phyloP scores from a whole-genome alignment of 257 asterid genomes.

The Solanum dulcamara region DNA sequence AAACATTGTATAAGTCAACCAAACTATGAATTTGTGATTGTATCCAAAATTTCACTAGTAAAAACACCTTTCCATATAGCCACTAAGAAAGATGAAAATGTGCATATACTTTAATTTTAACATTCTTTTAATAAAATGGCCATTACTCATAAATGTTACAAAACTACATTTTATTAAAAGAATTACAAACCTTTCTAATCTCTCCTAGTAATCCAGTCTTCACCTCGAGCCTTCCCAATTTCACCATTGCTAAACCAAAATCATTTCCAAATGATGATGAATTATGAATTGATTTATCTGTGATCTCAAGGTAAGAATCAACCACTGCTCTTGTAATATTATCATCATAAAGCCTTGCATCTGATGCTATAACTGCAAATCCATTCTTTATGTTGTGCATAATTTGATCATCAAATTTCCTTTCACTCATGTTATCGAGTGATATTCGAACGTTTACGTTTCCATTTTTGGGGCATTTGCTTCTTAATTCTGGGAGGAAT shows the following conservation, averaged over 20 bases:
- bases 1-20: too few species aligned
- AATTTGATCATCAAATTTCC: constrained; percentile 15
- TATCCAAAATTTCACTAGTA: too few species aligned
- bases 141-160: not conserved
- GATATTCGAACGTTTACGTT: constrained; percentile 4
- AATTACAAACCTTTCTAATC: constrained; percentile 13
- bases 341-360: constrained; percentile 24
- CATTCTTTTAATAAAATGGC: too few species aligned
- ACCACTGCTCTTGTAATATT: constrained; percentile 3
- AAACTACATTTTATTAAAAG: constrained; percentile 9
- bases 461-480: constrained; percentile 18
- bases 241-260: constrained; percentile 26
- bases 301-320: constrained; percentile 3
- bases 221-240: constrained; percentile 29
- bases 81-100: too few species aligned
- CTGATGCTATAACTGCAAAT: constrained; percentile 20
- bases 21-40: too few species aligned
- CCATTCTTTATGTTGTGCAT: constrained; percentile 20
- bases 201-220: constrained; percentile 24
- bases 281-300: not conserved
- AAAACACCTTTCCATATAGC: too few species aligned
- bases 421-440: constrained; percentile 1
- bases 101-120: too few species aligned
- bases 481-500: constrained; percentile 2
- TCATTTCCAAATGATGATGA: not conserved